Evolutionary conservation across 495 filamentous ascomycete genomes (phyloP), one percentile per base, ranked within the genome.

Genomic region (Massariosphaeria phaeospora): DNA sequence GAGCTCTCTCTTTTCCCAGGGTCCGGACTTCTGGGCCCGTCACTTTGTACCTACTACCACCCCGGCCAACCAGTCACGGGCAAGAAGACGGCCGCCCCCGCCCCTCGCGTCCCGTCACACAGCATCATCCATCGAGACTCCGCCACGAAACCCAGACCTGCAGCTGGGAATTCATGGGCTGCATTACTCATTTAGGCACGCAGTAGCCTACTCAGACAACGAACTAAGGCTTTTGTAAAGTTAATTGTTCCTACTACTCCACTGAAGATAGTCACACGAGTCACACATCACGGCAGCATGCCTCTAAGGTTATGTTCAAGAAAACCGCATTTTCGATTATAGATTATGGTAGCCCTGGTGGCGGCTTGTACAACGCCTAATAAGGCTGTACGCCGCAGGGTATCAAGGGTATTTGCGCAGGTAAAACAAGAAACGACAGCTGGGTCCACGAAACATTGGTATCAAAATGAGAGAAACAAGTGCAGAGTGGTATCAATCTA

Each of bases 401-500:
- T 66, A 66, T 66, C 63, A 62, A 40, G 63, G 61, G 63, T 59
- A 62, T 62, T 66, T 66, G 36, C 51, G 56, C 56, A 50, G 53
- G 47, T 33, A 61, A 57, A 42, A 52, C 26, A 52, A 60, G 26
- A 45, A 52, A 57, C 52, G 48, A 58, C 48, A 64, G 61, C 49
- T 52, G 39, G 56, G 53, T n/a, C n/a, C n/a, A 52, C 36, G 24
- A 46, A 54, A 55, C 41, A 30, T 44, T 62, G 59, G 53, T 62
- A 62, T 62, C 59, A 57, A 50, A 63, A 57, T 42, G 48, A 54
- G 48, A 63, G 53, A 58, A 59, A 55, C 55, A 52, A 59, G 57
- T 60, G 61, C 61, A 61, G 47, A 61, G 59, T 66, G 63, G 63
- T 66, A 66, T 66, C 63, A 66, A 66, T 63, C 63, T 66, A 62